Conservation (phyloP, 2,329 filamentous ascomycete species). For the Pyricularia pennisetigena region DNA sequence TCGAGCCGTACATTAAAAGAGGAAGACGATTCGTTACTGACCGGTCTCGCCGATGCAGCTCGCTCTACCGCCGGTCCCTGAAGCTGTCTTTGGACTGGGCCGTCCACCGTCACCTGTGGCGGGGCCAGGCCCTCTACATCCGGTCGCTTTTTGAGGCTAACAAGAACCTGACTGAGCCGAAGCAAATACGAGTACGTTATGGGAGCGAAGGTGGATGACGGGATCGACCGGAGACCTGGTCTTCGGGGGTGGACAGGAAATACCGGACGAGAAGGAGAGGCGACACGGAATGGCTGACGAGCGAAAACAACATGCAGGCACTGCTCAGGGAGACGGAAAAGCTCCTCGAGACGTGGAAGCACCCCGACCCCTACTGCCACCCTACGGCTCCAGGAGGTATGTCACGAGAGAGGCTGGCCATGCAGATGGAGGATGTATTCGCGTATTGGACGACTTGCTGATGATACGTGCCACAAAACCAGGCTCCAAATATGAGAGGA, state of each 20-base stretch:
- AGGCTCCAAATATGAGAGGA: constrained; percentile 96
- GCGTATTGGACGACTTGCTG: constrained; percentile 4
- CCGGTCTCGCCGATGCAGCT: constrained; percentile 31
- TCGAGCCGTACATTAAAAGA: not conserved
- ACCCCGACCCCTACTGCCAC: constrained; percentile 84
- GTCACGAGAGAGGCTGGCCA: constrained; percentile 12
- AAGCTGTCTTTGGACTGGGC: constrained; percentile 95
- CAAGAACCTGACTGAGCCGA: constrained; percentile 70
- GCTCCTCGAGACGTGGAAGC: constrained; percentile 88
- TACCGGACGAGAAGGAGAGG: not conserved
- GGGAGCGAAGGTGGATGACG: not conserved
- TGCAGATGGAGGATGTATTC: constrained; percentile 4
- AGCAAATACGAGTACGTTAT: constrained; percentile 36
- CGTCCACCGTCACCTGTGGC: constrained; percentile 86
- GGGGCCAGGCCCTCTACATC: constrained; percentile 92
- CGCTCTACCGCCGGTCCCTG: constrained; percentile 82
- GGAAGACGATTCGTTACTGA: too few relatives aligned
- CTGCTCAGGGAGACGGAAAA: constrained; percentile 82
- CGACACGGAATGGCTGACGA: not conserved
- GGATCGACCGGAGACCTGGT: too few relatives aligned
- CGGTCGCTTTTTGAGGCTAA: constrained; percentile 93
- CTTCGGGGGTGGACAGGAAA: not conserved
- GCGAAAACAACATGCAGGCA: constrained; percentile 31
- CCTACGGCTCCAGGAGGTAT: constrained; percentile 90
- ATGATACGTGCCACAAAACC: constrained; percentile 9